Evolutionary conservation across 805 yeast species (phyloP), one percentile per base, ranked within the genome.

Genomic region (Tetrapisispora iriomotensis): DNA sequence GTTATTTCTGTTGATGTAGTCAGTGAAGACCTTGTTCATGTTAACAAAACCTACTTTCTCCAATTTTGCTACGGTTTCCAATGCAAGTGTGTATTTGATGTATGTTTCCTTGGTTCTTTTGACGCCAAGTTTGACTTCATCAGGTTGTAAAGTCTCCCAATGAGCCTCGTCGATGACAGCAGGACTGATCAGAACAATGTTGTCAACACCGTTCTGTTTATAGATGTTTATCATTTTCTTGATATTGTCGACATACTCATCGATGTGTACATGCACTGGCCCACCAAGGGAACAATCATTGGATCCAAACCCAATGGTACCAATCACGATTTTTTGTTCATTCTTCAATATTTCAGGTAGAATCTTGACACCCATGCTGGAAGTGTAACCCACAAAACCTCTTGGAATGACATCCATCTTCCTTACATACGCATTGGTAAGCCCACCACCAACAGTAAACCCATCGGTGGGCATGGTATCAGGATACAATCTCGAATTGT

Each of bases 361-460:
- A 6, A 83, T 48, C 35, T 66, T 59, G 8, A 66, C 50, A 0
- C 74, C 86, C 60, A 77, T 78, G 24, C 74, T 71, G 0, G 87
- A 62, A 47, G 71, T 83, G 62, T 83, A 87, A 1, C 96, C 96
- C 1, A 76, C 54, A 50, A 65, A 84, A 0, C 96, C 96, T 42
- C 95, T 65, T 29, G 74, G 77, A 1, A 86, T 51, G 2, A 88
- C 64, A 46, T 84, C 90, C 34, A 84, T 48, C 51, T 68, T 73
- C 31, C 95, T 68, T 1, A 67, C 58, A 54, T 83, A 82, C 10
- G 48, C 48, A 38, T 66, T 50, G 30, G 62, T 68, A 21, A 81
- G 51, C 0, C 72, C 77, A 0, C 81, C 67, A 2, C 75, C 77
- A 19, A 71, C 53, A 3, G 68, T 63, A 52, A 74, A 77, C 13